These are phyloP conservation scores for Asterionellopsis glacialis DNA, from an alignment of 108 stramenopile genomes.

Conservation along the genomic window DNA sequence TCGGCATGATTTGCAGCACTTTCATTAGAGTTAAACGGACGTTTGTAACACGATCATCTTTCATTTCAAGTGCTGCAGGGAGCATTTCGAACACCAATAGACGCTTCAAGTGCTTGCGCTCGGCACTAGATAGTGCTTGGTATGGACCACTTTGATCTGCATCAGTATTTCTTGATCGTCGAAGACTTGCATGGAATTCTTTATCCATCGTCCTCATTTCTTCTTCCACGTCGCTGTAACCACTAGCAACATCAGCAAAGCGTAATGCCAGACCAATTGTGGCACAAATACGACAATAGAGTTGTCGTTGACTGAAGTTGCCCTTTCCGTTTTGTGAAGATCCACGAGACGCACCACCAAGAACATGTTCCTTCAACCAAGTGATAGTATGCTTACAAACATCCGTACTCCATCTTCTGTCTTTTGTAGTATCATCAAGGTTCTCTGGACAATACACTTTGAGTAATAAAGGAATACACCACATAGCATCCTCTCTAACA, in stretches of 20 bases:
- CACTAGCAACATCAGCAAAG: slow-evolving; percentile 40
- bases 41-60: slow-evolving; percentile 74
- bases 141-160: slow-evolving; percentile 34
- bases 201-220: not conserved
- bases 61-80: slow-evolving; percentile 67
- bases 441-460: slow-evolving; percentile 41
- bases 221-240: not conserved
- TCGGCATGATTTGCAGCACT: slow-evolving; percentile 60
- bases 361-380: slow-evolving; percentile 65
- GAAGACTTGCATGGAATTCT: not conserved
- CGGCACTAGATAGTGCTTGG: slow-evolving; percentile 41
- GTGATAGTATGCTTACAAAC: slow-evolving; percentile 46
- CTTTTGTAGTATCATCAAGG: slow-evolving; percentile 16
- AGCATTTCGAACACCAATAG: slow-evolving; percentile 56
- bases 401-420: slow-evolving; percentile 18
- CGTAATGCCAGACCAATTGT: slow-evolving; percentile 63
- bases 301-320: slow-evolving; percentile 70
- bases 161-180: not conserved
- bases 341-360: slow-evolving; percentile 6
- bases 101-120: slow-evolving; percentile 53
- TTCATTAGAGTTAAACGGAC: slow-evolving; percentile 74
- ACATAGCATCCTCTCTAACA: slow-evolving; percentile 78
- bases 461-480: slow-evolving; percentile 68
- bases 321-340: slow-evolving; percentile 38
- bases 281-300: slow-evolving; percentile 69